Evolutionary conservation across 2,329 filamentous ascomycete genomes (phyloP).

Genomic region (Alternaria viburni): DNA sequence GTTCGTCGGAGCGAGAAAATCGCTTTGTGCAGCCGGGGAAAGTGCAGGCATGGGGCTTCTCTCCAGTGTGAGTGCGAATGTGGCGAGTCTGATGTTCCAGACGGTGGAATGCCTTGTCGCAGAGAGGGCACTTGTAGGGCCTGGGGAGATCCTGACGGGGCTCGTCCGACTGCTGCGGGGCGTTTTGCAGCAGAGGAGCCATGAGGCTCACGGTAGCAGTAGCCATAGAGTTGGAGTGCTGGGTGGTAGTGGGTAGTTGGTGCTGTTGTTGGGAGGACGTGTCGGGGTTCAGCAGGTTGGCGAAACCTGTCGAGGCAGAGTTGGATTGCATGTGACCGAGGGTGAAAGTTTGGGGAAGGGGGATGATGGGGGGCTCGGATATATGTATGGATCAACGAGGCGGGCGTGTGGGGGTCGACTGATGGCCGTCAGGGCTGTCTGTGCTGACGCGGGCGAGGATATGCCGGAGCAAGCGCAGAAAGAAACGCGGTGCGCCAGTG

Average conservation of each 20-base stretch:
- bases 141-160: slow-evolving; percentile 85
- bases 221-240: slow-evolving; percentile 41
- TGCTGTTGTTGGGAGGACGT: slow-evolving; percentile 19
- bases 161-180: slow-evolving; percentile 53
- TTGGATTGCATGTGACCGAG: slow-evolving; percentile 50
- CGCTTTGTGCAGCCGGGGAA: slow-evolving; percentile 96
- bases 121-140: slow-evolving; percentile 97
- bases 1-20: slow-evolving; percentile 94
- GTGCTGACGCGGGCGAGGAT: slow-evolving; percentile 37
- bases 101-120: slow-evolving; percentile 98
- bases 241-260: slow-evolving; percentile 14
- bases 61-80: slow-evolving; percentile 95
- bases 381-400: slow-evolving; percentile 42
- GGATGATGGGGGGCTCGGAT: slow-evolving; percentile 45
- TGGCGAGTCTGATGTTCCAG: slow-evolving; percentile 92
- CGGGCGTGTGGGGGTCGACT: slow-evolving; percentile 38
- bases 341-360: slow-evolving; percentile 47
- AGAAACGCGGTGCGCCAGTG: slow-evolving; percentile 30
- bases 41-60: slow-evolving; percentile 96
- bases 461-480: slow-evolving; percentile 30
- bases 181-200: slow-evolving; percentile 66
- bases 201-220: slow-evolving; percentile 57
- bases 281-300: slow-evolving; percentile 49
- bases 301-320: slow-evolving; percentile 43
- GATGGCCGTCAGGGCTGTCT: slow-evolving; percentile 35